phyloP scores from a whole-genome alignment of 2,329 filamentous ascomycete species.

The Aspergillus carbonarius region DNA sequence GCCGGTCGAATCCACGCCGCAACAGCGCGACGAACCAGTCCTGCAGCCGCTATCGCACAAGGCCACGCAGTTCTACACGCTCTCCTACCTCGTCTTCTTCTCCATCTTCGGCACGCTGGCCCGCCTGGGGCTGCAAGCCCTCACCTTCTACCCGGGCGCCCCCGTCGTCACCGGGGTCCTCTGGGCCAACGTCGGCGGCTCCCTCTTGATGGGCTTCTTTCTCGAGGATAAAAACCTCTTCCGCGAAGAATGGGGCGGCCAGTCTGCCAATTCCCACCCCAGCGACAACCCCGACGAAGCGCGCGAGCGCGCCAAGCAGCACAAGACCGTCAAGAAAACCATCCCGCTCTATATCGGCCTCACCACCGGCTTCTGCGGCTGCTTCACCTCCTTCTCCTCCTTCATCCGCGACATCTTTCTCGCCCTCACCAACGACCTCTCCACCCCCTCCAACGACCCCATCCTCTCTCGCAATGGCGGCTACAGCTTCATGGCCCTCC shows the following conservation, averaged over 20 bases:
- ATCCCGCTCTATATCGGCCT: slow-evolving; percentile 86
- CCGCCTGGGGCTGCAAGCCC: slow-evolving; percentile 72
- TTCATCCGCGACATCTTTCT: slow-evolving; percentile 81
- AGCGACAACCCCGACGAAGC: slow-evolving; percentile 32
- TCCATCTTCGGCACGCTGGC: slow-evolving; percentile 81
- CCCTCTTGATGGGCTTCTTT: slow-evolving; percentile 81
- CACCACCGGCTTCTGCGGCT: slow-evolving; percentile 83
- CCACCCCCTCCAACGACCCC: slow-evolving; percentile 49
- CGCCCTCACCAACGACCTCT: slow-evolving; percentile 72
- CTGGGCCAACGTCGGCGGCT: slow-evolving; percentile 86
- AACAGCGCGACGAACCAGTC: slow-evolving; percentile 12
- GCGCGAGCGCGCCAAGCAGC: slow-evolving; percentile 46
- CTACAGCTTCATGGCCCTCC: slow-evolving; percentile 77
- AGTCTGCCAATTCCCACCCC: slow-evolving; percentile 12
- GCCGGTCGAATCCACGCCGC: slow-evolving; percentile 11
- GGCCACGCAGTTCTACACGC: slow-evolving; percentile 64
- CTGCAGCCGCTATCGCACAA: slow-evolving; percentile 46
- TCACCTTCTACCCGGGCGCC: slow-evolving; percentile 76
- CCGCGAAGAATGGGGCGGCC: slow-evolving; percentile 61
- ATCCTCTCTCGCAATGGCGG: slow-evolving; percentile 63
- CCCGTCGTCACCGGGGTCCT: slow-evolving; percentile 72
- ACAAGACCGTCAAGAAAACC: slow-evolving; percentile 72
- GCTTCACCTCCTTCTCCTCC: slow-evolving; percentile 84
- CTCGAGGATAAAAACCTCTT: slow-evolving; percentile 76
- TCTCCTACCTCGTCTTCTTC: slow-evolving; percentile 83